Evolutionary conservation across 257 asterid genomes (phyloP).

Genomic region (Leptodermis oblonga): DNA sequence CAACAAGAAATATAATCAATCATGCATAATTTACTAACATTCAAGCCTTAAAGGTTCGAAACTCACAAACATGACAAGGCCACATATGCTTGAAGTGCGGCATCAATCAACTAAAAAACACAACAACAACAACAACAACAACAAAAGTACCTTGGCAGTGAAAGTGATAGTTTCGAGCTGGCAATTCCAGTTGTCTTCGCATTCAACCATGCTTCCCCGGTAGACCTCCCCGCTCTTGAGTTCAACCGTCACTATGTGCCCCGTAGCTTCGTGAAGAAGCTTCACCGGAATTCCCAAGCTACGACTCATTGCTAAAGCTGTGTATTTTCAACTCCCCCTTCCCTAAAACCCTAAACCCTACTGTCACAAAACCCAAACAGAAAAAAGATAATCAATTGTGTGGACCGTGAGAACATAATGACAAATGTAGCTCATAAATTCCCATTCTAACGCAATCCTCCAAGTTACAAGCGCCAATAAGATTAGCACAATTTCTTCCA

Average conservation of each 20-base stretch:
- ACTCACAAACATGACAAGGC: neutral
- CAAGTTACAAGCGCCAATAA: neutral
- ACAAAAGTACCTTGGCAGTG: constrained; percentile 39
- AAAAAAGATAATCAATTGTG: neutral
- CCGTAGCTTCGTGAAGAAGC: constrained; percentile 96
- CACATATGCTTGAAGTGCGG: neutral
- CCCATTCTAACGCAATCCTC: neutral
- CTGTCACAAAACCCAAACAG: neutral
- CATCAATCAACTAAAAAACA: neutral
- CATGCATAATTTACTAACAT: neutral
- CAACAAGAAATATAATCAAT: neutral
- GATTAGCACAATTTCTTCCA: neutral
- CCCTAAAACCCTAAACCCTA: constrained; percentile 17
- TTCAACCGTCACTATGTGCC: constrained; percentile 87
- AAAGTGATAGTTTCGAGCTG: constrained; percentile 49
- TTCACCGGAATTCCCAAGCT: constrained; percentile 95
- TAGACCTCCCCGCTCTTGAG: constrained; percentile 92
- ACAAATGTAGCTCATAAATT: neutral
- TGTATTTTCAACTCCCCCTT: neutral
- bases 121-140: neutral
- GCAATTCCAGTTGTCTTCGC: constrained; percentile 59
- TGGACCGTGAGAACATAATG: no score
- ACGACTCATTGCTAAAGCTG: constrained; percentile 55
- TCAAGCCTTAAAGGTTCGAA: neutral
- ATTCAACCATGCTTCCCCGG: constrained; percentile 83